Evolutionary conservation across 2,329 filamentous ascomycete genomes (phyloP).

Genomic region (Hyphodiscus sp.): DNA sequence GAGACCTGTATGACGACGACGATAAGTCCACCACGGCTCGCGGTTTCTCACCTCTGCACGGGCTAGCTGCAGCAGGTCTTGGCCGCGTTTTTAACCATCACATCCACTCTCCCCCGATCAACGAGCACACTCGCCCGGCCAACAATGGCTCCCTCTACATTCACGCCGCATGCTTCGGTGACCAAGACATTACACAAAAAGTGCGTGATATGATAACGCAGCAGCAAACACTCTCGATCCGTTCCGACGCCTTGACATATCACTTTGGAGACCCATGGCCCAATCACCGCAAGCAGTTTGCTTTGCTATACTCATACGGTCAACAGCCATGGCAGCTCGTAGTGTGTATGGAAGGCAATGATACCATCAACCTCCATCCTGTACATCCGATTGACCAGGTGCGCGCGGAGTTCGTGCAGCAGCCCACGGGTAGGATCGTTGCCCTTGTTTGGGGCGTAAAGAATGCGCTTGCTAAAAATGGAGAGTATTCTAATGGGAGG

Average conservation of each 20-base stretch:
- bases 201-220: background rate
- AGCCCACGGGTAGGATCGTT: background rate
- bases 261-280: constrained; percentile 4
- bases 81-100: too few species aligned
- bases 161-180: too few species aligned
- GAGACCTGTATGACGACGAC: too few species aligned
- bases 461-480: too few species aligned
- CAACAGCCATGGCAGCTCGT: constrained; percentile 2
- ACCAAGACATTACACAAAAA: background rate
- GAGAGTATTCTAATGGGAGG: too few species aligned
- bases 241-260: background rate
- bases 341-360: background rate
- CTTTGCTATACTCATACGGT: constrained; percentile 6
- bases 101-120: too few species aligned
- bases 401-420: background rate
- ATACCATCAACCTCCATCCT: background rate
- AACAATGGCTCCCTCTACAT: too few species aligned
- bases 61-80: too few species aligned
- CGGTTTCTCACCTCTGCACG: too few species aligned
- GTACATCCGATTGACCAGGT: background rate
- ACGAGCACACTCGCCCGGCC: too few species aligned
- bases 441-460: too few species aligned
- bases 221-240: background rate
- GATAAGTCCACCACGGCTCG: too few species aligned
- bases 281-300: constrained; percentile 2